Percentiles rank a stretch among this genome's conserved stretches.
These are phyloP conservation scores for Backusella psychrophila DNA, from an alignment of 192 early-diverging fungal genomes.

Conservation along the genomic window DNA sequence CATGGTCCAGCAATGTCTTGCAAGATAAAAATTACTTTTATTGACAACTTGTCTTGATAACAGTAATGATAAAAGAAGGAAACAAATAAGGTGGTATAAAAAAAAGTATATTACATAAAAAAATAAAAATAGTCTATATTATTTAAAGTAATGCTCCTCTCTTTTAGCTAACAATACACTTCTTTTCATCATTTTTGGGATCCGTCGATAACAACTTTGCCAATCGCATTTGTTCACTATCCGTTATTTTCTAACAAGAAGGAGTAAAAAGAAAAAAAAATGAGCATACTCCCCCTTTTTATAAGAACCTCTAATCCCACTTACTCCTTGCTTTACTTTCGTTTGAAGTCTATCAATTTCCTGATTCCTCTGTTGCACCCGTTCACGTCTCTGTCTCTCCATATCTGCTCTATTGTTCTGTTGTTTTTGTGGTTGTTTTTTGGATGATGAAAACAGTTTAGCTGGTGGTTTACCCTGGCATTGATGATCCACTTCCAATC, in stretches of 20 bases:
- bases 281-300: background rate
- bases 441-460: background rate
- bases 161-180: slow-evolving; percentile 5
- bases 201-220: slow-evolving; percentile 19
- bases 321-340: slow-evolving; percentile 13
- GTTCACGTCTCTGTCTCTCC: background rate
- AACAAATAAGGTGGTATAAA: background rate
- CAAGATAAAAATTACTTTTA: background rate
- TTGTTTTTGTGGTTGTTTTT: background rate
- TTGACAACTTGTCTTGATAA: background rate
- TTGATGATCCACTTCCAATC: slow-evolving; percentile 68
- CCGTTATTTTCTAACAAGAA: slow-evolving; percentile 9
- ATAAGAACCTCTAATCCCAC: background rate
- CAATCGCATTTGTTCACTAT: slow-evolving; percentile 15
- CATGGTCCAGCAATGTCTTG: too few relatives aligned
- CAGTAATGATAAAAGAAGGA: background rate
- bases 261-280: background rate
- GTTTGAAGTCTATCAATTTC: slow-evolving; percentile 9
- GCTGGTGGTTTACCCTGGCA: slow-evolving; percentile 40
- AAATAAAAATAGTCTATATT: background rate
- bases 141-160: background rate
- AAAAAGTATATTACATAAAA: background rate
- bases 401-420: background rate
- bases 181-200: background rate
- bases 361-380: background rate